A percentile compares a stretch with the other conserved stretches of the same genome.
Evolutionary conservation across 2,329 filamentous ascomycete species (phyloP).

Genomic region (Aspergillus sp.): DNA sequence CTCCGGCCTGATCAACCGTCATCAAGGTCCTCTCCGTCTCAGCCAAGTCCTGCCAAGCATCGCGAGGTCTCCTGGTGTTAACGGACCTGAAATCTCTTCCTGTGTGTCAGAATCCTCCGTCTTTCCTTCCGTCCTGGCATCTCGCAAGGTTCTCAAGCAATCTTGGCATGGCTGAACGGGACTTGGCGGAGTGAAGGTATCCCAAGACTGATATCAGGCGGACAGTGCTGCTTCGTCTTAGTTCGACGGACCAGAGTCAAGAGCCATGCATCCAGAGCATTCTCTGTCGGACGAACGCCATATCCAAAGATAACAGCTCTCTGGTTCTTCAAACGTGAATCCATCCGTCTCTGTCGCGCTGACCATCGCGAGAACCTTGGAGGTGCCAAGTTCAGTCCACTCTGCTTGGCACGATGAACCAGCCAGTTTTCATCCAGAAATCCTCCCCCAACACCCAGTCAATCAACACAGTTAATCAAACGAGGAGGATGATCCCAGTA

Average conservation of each 20-base stretch:
- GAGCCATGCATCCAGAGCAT: neutral
- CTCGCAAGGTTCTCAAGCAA: constrained; percentile 18
- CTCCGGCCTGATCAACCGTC: neutral
- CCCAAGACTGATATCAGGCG: too few relatives aligned
- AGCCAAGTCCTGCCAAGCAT: neutral
- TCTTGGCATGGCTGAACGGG: constrained; percentile 10
- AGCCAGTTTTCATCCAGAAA: neutral
- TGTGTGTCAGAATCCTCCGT: too few relatives aligned
- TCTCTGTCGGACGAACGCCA: too few relatives aligned
- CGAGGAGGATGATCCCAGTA: neutral
- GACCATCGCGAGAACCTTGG: constrained; percentile 19
- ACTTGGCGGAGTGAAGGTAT: constrained; percentile 11
- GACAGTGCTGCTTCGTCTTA: neutral
- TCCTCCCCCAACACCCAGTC: neutral
- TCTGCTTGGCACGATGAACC: constrained; percentile 14
- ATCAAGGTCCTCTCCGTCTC: neutral
- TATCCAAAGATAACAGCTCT: too few relatives aligned
- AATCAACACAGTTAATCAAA: neutral
- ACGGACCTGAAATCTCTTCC: too few relatives aligned
- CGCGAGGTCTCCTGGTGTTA: too few relatives aligned
- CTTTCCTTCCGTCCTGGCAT: too few relatives aligned
- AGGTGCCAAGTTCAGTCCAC: constrained; percentile 17
- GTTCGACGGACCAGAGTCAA: neutral
- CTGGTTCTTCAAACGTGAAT: neutral
- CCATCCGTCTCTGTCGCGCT: neutral